These are phyloP conservation scores for Penicillium soppii DNA, from an alignment of 495 filamentous ascomycete species.

Conservation along the genomic window DNA sequence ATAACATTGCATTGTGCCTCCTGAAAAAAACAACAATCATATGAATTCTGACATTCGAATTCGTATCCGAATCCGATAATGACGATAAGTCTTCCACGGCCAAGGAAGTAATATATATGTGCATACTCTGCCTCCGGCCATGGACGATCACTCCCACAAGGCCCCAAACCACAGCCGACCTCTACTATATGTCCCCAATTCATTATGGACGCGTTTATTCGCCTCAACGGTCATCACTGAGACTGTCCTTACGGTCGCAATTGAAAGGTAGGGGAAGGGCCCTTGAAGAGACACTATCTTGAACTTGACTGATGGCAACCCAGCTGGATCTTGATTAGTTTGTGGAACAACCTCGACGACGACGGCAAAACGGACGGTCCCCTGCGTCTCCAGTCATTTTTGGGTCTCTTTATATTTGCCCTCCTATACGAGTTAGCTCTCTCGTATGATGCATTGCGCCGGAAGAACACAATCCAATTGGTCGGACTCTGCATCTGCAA, in stretches of 20 bases:
- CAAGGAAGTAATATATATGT: neutral
- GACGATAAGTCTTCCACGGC: neutral
- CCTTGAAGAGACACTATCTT: neutral
- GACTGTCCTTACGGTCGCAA: conserved; percentile 36
- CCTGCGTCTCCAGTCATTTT: conserved; percentile 21
- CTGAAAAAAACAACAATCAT: neutral
- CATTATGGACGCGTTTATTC: conserved; percentile 22
- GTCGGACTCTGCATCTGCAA: conserved; percentile 22
- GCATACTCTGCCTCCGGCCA: neutral
- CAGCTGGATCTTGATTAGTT: conserved; percentile 23
- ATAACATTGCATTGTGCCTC: neutral
- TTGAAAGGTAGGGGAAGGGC: conserved; percentile 55
- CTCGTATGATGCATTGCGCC: conserved; percentile 22
- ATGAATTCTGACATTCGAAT: neutral
- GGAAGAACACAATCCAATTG: conserved; percentile 22
- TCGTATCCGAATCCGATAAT: neutral
- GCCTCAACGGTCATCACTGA: conserved; percentile 16
- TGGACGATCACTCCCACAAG: conserved; percentile 1
- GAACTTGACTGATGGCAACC: neutral
- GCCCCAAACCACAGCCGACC: conserved; percentile 3
- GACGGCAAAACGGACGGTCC: conserved; percentile 1
- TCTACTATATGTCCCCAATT: conserved; percentile 18
- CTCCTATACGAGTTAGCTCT: conserved; percentile 21
- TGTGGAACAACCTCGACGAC: conserved; percentile 13
- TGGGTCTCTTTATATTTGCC: conserved; percentile 24